Evolutionary conservation across 2,329 filamentous ascomycete genomes (phyloP).

Genomic region (Colletotrichum eleusines): DNA sequence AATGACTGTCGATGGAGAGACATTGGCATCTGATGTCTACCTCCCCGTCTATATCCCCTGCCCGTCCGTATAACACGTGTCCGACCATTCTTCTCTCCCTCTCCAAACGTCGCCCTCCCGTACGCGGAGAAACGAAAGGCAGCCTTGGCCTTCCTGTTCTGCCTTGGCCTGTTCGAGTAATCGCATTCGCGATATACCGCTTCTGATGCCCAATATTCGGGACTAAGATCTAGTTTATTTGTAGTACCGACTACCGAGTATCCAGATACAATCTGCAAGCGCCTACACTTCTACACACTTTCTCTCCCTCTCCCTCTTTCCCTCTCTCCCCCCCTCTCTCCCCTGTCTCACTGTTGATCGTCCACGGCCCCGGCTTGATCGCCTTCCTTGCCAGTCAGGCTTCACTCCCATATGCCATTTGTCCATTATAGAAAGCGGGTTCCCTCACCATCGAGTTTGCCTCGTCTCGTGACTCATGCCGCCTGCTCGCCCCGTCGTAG

Average conservation of each 20-base stretch:
- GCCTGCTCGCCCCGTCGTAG: conserved; percentile 5
- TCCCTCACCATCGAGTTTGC: neutral
- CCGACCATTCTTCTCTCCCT: neutral
- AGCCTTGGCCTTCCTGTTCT: neutral
- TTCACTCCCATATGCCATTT: neutral
- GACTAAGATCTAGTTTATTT: conserved; percentile 29
- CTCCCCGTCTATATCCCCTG: neutral
- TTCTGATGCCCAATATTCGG: neutral
- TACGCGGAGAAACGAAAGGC: neutral
- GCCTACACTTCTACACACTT: neutral
- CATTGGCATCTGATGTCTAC: conserved; percentile 37
- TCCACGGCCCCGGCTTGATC: neutral
- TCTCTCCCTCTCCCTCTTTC: neutral
- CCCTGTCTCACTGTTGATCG: neutral
- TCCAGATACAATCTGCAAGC: neutral
- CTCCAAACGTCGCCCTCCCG: conserved; percentile 4
- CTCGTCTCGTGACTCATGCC: neutral
- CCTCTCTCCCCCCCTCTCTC: neutral
- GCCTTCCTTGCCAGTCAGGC: neutral
- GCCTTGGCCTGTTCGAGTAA: neutral
- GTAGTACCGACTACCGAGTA: neutral
- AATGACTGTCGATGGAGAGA: neutral
- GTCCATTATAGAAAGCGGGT: neutral
- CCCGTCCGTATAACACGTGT: neutral
- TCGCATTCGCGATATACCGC: neutral